phyloP scores from a whole-genome alignment of 345 rosid species.

The Syzygium aromaticum region DNA sequence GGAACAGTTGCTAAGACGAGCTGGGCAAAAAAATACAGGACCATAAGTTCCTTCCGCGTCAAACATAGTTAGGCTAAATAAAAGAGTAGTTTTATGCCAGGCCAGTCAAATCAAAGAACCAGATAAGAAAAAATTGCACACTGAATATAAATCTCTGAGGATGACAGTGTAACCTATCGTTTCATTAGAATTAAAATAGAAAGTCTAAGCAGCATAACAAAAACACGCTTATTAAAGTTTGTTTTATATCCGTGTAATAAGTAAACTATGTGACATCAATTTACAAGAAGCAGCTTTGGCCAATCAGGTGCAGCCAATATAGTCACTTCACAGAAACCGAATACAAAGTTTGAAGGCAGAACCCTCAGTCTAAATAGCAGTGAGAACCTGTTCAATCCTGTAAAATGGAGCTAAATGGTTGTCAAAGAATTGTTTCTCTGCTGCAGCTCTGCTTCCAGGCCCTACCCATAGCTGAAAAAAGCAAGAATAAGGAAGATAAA shows the following conservation, averaged over 20 bases:
- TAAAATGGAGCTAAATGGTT: constrained; percentile 88
- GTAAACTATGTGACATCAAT: not conserved
- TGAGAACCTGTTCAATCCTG: constrained; percentile 85
- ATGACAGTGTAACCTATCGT: not conserved
- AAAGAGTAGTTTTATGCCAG: not conserved
- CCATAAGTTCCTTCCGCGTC: not conserved
- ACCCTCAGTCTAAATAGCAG: not conserved
- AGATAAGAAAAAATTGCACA: not conserved
- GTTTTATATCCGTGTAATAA: not conserved
- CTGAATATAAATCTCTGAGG: not conserved
- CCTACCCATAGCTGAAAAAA: constrained; percentile 94
- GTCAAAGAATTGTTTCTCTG: constrained; percentile 86
- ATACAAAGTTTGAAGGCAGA: not conserved
- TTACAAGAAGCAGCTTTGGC: not conserved
- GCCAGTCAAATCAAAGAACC: not conserved
- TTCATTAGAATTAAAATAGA: not conserved
- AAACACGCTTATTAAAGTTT: not conserved
- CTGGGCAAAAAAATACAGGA: constrained; percentile 25
- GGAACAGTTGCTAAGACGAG: constrained; percentile 78
- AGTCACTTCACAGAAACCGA: not conserved
- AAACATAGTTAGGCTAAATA: not conserved
- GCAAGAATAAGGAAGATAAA: constrained; percentile 4
- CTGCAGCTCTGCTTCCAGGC: constrained; percentile 88
- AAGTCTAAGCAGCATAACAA: not conserved
- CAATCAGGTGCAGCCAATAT: not conserved